These are phyloP conservation scores for Coniferiporia sulphurascens DNA, from an alignment of 1,284 basidiomycete species.

Conservation along the genomic window DNA sequence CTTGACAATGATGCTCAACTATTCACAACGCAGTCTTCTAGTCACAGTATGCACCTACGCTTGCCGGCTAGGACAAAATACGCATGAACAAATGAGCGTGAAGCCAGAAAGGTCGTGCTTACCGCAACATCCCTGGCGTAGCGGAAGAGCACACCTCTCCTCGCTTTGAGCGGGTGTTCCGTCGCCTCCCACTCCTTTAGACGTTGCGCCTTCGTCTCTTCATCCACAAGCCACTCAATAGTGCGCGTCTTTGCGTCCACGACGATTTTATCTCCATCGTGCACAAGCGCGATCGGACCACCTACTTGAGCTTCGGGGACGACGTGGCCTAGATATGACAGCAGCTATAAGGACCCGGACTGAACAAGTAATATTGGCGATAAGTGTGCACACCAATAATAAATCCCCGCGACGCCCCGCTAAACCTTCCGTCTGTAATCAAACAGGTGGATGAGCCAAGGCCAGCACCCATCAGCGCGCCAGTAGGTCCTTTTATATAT, in stretches of 20 bases:
- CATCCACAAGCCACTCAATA: constrained; percentile 79
- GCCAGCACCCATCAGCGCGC: constrained; percentile 89
- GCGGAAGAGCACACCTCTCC: constrained; percentile 63
- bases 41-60: constrained; percentile 74
- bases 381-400: constrained; percentile 46
- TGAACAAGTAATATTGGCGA: background rate
- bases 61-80: constrained; percentile 52
- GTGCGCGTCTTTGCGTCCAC: constrained; percentile 78
- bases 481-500: constrained; percentile 63
- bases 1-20: constrained; percentile 24
- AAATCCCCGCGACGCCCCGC: constrained; percentile 67
- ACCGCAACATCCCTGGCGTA: constrained; percentile 81
- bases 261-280: constrained; percentile 85
- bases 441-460: constrained; percentile 87
- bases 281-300: constrained; percentile 91
- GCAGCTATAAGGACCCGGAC: background rate
- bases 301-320: constrained; percentile 91
- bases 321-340: constrained; percentile 61
- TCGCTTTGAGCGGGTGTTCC: constrained; percentile 64
- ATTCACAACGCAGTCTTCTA: constrained; percentile 7
- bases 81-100: constrained; percentile 10
- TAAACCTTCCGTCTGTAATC: constrained; percentile 96
- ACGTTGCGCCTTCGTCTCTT: constrained; percentile 73
- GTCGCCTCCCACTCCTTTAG: constrained; percentile 70
- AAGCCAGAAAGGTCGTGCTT: constrained; percentile 30